phyloP scores from a whole-genome alignment of 352 stramenopile genomes.

The Phytophthora vignae region DNA sequence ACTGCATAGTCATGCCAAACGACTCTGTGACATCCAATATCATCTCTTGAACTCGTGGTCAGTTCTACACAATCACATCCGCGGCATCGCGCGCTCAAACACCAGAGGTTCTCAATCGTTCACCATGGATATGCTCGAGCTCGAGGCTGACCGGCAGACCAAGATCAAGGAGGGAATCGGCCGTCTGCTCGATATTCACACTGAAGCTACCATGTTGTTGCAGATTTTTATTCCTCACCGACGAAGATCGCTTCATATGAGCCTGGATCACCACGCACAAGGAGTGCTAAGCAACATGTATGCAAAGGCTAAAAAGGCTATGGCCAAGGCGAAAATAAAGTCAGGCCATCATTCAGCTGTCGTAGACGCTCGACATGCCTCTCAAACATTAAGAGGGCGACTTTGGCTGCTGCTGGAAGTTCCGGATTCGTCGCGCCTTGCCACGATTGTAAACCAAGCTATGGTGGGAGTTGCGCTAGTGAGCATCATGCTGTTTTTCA shows the following conservation, averaged over 20 bases:
- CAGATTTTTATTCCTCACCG: constrained; percentile 69
- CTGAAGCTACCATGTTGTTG: constrained; percentile 42
- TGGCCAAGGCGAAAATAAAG: constrained; percentile 41
- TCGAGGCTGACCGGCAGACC: constrained; percentile 39
- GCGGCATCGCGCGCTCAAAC: constrained; percentile 38
- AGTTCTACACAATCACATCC: constrained; percentile 54
- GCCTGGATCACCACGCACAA: constrained; percentile 18
- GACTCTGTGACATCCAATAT: constrained; percentile 70
- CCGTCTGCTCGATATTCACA: constrained; percentile 49
- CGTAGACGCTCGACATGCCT: constrained; percentile 30
- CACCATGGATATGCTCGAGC: constrained; percentile 39
- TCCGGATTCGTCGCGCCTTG: constrained; percentile 62
- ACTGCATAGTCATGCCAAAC: constrained; percentile 53
- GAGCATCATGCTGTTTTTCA: constrained; percentile 78
- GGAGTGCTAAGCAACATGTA: constrained; percentile 60
- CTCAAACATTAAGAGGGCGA: constrained; percentile 43
- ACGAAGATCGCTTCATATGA: constrained; percentile 19
- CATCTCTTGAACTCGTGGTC: constrained; percentile 61
- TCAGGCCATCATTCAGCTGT: constrained; percentile 20
- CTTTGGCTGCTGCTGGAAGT: constrained; percentile 71
- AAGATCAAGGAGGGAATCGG: constrained; percentile 62
- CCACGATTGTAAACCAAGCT: constrained; percentile 57
- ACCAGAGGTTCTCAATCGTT: constrained; percentile 19
- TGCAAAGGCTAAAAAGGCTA: constrained; percentile 41
- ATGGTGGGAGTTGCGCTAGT: constrained; percentile 65